These are phyloP conservation scores for Metschnikowia continentalis DNA, from an alignment of 805 yeast species.

Conservation along the genomic window DNA sequence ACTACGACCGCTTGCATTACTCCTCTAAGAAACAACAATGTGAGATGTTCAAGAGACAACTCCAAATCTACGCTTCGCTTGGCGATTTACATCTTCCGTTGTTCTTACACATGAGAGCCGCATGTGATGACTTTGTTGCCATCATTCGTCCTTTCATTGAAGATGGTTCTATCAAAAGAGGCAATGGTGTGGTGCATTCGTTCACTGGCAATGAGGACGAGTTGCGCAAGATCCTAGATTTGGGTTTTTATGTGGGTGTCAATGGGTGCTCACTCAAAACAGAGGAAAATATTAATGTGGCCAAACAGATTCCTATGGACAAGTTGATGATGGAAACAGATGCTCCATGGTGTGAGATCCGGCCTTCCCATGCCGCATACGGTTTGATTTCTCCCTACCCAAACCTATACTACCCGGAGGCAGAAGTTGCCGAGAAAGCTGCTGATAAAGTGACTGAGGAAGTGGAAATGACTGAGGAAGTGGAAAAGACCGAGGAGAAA, in stretches of 20 bases:
- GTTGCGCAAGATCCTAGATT: constrained; percentile 47
- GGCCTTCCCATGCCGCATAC: constrained; percentile 76
- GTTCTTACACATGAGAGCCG: constrained; percentile 86
- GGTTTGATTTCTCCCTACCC: constrained; percentile 53
- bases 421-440: constrained; percentile 1
- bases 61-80: constrained; percentile 52
- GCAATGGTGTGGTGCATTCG: constrained; percentile 88
- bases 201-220: constrained; percentile 82
- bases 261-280: constrained; percentile 92
- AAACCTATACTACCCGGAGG: constrained; percentile 49
- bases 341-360: constrained; percentile 97
- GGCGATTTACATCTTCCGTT: constrained; percentile 58
- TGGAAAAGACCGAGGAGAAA: not conserved
- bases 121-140: constrained; percentile 71
- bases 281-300: constrained; percentile 66
- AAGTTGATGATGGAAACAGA: constrained; percentile 85
- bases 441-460: no score
- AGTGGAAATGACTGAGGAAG: not conserved
- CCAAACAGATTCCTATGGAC: constrained; percentile 61
- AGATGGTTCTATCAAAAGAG: constrained; percentile 35
- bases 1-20: constrained; percentile 83
- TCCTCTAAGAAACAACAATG: constrained; percentile 66
- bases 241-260: constrained; percentile 71
- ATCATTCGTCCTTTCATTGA: constrained; percentile 60
- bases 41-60: constrained; percentile 65